phyloP scores from a whole-genome alignment of 2,329 filamentous ascomycete genomes.

The Cyanodermella asteris region DNA sequence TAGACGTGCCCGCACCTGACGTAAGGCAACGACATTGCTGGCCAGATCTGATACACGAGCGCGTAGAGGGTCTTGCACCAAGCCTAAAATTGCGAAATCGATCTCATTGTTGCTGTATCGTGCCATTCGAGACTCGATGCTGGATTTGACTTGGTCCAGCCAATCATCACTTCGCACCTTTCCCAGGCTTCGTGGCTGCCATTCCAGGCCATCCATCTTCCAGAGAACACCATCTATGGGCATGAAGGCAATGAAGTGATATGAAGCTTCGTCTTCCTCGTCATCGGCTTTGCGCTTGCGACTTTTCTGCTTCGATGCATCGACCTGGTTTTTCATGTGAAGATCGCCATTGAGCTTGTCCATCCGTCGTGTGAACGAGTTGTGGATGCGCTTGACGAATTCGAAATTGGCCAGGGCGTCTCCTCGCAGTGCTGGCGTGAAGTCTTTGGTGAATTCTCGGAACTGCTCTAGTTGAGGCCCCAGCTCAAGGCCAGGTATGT shows the following conservation, averaged over 20 bases:
- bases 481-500: slow-evolving; percentile 42
- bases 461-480: slow-evolving; percentile 51
- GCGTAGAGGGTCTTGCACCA: slow-evolving; percentile 44
- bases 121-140: slow-evolving; percentile 46
- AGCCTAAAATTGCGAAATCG: slow-evolving; percentile 56
- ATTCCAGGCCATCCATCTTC: slow-evolving; percentile 72
- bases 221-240: slow-evolving; percentile 54
- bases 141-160: slow-evolving; percentile 40
- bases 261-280: slow-evolving; percentile 37
- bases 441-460: slow-evolving; percentile 44
- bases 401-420: slow-evolving; percentile 51
- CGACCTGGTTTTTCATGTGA: slow-evolving; percentile 26
- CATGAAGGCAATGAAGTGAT: slow-evolving; percentile 80
- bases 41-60: slow-evolving; percentile 22
- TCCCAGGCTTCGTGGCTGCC: slow-evolving; percentile 45
- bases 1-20: slow-evolving; percentile 1
- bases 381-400: slow-evolving; percentile 64
- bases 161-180: slow-evolving; percentile 33
- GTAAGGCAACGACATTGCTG: slow-evolving; percentile 16
- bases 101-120: slow-evolving; percentile 42
- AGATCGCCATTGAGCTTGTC: slow-evolving; percentile 57
- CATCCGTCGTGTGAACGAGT: slow-evolving; percentile 64
- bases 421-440: slow-evolving; percentile 54
- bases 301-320: slow-evolving; percentile 18
- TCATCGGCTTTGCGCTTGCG: slow-evolving; percentile 18